Conservation (phyloP, 495 filamentous ascomycete species). For the Neurospora discreta region DNA sequence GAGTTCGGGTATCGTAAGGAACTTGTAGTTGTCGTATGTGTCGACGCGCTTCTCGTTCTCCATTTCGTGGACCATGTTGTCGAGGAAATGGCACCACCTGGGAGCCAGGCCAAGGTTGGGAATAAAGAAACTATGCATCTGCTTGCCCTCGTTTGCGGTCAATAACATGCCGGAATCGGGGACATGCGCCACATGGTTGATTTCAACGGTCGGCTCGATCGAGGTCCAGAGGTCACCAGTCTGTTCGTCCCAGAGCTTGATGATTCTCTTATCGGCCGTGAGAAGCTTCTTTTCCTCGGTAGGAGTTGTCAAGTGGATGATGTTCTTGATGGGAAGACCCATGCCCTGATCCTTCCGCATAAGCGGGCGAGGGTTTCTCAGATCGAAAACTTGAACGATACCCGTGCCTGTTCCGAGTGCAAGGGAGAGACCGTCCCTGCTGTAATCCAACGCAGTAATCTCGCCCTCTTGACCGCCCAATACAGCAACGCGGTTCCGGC, state of each 20-base stretch:
- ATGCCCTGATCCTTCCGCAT: constrained; percentile 93
- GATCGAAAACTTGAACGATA: constrained; percentile 84
- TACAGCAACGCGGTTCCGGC: constrained; percentile 68
- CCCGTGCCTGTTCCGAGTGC: constrained; percentile 84
- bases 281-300: constrained; percentile 79
- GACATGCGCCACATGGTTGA: constrained; percentile 84
- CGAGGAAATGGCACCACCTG: constrained; percentile 91
- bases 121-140: constrained; percentile 86
- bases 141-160: constrained; percentile 72
- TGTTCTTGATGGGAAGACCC: constrained; percentile 81
- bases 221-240: constrained; percentile 84
- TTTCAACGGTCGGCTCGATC: constrained; percentile 86
- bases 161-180: constrained; percentile 82
- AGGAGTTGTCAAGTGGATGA: constrained; percentile 74
- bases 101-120: constrained; percentile 80
- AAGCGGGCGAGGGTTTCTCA: constrained; percentile 75
- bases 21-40: constrained; percentile 97
- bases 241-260: constrained; percentile 88
- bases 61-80: constrained; percentile 98
- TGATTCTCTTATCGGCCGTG: constrained; percentile 85
- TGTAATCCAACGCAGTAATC: constrained; percentile 81
- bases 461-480: constrained; percentile 55
- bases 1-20: constrained; percentile 79
- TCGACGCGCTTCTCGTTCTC: constrained; percentile 62
- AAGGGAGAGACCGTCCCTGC: constrained; percentile 71